Evolutionary conservation across 352 stramenopile species (phyloP), one percentile per base, ranked within the genome.

Genomic region (Phytophthora podocarpi): DNA sequence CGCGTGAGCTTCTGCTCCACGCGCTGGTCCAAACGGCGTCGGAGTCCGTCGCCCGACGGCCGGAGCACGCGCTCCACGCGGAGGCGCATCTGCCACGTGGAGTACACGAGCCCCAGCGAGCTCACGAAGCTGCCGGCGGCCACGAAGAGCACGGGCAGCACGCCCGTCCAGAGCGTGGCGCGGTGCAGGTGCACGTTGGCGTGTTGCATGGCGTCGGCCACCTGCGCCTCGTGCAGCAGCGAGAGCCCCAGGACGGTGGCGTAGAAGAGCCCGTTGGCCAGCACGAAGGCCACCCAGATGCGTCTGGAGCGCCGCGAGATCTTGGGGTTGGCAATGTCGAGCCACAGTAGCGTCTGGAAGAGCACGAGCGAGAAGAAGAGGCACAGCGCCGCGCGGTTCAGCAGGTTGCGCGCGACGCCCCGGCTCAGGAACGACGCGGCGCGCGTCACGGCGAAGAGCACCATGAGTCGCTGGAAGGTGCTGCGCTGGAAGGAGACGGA

Each of bases 301-400:
- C 84, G 82, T 16, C 74, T 74, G 9, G 86, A 95, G 42, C 86
- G 79, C 5, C 63, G 64, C 31, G 84, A 93, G 31, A 89, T 55
- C 61, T 90, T 89, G 8, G 86, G 81, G 62, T 95, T 95, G 45
- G 82, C 82, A 48, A 95, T 92, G 68, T 95, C 86, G 54, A 95
- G 72, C 86, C 86, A 95, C 37, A 92, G 88, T 30, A 95, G 71
- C 55, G 91, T 87, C 48, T 95, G 84, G 71, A 93, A 92, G 28
- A 93, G 76, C 59, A 92, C 80, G 55, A 95, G 81, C 55, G 80
- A 90, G 69, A 95, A 95, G 58, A 95, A 95, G 8, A 93, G 59
- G 46, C 86, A 95, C 16, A 93, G 66, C 31, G 86, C 77, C 16
- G 80, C 56, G 31, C 84, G 84, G 59, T 95, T 90, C 21, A 93